Base-by-base conservation (phyloP, 345 rosid genomes). In the Ceriops zippeliana region DNA sequence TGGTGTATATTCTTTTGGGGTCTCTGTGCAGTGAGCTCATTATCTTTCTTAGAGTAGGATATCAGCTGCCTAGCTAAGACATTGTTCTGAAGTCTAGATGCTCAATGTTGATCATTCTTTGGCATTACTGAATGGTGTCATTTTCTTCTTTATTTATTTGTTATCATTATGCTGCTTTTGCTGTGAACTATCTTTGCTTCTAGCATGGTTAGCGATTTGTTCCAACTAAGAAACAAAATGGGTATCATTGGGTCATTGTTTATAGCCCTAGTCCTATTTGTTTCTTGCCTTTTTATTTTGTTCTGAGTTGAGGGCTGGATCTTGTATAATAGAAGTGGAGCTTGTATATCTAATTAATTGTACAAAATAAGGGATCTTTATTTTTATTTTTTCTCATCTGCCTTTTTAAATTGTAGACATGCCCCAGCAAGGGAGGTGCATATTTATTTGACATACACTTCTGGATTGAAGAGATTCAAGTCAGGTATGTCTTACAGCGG, bases 401-500 rank as follows among this genome's bases (percentile, higher is more conserved):
- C 63, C 53, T 68, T 61, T 13, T 59, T 53, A 74, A 34, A 69
- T 24, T 75, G 86, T 76, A 96, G 99, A 96, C 98, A 66, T 73
- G 89, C 38, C 69, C 88, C 69, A 86, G 82, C 73, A 96, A 84
- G 81, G 95, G 93, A 62, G 98, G 99, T 19, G 84, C 96, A 68
- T 92, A 84, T 79, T 79, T 85, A 27, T 86, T 76, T 74, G 97
- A 96, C 77, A 85, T 96, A 74, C 98, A 96, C 83, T 96, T 92
- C 79, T 96, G 99, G 99, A 83, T 96, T 69, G 99, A 65, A 92
- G 83, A 84, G 99, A 92, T 77, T 84, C 98, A 35, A 96, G 89
- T 83, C 98, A 96, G 96, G 99, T 92, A 65, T 73, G 73, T 68
- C 28, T 64, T 64, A 47, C 52, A 51, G 32, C 67, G 42, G 35